Base-by-base conservation (phyloP, 2,329 filamentous ascomycete genomes). In the Parafenestella ontariensis region DNA sequence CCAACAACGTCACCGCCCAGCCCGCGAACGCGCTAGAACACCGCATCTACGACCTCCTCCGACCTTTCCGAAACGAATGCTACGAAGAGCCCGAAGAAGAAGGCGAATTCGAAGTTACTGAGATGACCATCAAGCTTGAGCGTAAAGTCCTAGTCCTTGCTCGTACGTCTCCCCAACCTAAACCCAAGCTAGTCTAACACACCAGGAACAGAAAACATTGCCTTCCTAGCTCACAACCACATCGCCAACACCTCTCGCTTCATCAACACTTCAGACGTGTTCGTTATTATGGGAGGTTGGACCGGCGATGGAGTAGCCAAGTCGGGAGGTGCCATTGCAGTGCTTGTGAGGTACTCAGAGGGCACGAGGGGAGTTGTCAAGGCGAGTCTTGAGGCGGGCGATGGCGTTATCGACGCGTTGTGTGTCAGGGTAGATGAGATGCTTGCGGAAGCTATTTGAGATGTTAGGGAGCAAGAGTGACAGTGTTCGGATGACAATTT, bases 11-110 rank as follows among this genome's bases (percentile, higher is more conserved):
- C 29, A 18, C 42, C 1, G 28, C 5, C 11, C 28, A 51, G 26
- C 49, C 49, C 5, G 49, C 49, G 8, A 46, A 54, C 24, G 45
- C 49, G 13, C 53, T 59, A 34, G 53, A 57, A 29, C 49, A 51
- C 44, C 56, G 53, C 37, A 45, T 57, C 28, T 57, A 56, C 44
- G 56, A 57, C 5, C 40, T 57, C 10, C 44, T 56, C 4, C 43
- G 44, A 3, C 56, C 53, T 3, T 43, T 54, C 15, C 54, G 53
- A 7, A 48, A 56, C n/a, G 29, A 41, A n/a, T 41, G 47, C 10
- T 41, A 33, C 11, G 24, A 44, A 41, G 36, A 13, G 7, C 20
- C 20, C 18, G 37, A 48, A 10, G 20, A 15, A 1, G 18, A 17
- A 26, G 36, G 33, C 18, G 24, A 42, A 21, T 15, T 29, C 15